Conservation (phyloP, 768 basidiomycete species). For the Mycena chlorophos region DNA sequence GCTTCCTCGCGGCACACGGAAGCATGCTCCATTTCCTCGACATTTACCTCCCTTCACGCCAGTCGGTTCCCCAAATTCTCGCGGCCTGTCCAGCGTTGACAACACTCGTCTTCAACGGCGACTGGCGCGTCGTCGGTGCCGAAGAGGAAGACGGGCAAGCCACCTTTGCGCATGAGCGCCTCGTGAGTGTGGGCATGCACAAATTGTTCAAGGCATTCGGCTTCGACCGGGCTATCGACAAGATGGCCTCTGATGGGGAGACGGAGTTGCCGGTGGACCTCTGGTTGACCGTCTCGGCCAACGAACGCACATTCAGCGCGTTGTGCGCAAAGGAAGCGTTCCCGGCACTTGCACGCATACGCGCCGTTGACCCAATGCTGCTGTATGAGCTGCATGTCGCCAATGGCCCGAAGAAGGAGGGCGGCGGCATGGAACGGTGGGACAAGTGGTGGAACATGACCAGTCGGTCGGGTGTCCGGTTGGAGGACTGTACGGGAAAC, state of each 20-base stretch:
- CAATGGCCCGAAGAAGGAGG: constrained; percentile 46
- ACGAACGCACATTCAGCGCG: constrained; percentile 66
- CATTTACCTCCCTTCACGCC: constrained; percentile 54
- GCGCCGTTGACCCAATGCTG: constrained; percentile 57
- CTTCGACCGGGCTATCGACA: constrained; percentile 34
- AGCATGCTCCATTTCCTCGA: constrained; percentile 61
- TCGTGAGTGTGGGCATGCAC: constrained; percentile 67
- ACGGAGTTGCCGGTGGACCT: constrained; percentile 43
- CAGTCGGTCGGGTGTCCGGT: constrained; percentile 46
- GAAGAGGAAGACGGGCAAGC: constrained; percentile 40
- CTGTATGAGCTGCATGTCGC: constrained; percentile 57
- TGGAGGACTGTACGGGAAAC: constrained; percentile 79
- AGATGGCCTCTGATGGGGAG: constrained; percentile 28
- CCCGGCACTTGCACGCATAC: constrained; percentile 58
- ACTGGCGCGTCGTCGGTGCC: constrained; percentile 55
- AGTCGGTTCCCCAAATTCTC: constrained; percentile 61
- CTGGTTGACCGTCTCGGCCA: constrained; percentile 50
- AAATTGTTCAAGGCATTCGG: constrained; percentile 71
- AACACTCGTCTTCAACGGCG: constrained; percentile 71
- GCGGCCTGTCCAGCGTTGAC: constrained; percentile 62
- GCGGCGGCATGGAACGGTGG: constrained; percentile 57
- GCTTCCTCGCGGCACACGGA: constrained; percentile 64
- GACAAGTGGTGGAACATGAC: constrained; percentile 68
- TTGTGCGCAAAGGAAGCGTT: constrained; percentile 51
- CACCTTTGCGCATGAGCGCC: constrained; percentile 52